These are phyloP conservation scores for Fomitopsis palustris DNA, from an alignment of 1,284 basidiomycete species.

Conservation along the genomic window DNA sequence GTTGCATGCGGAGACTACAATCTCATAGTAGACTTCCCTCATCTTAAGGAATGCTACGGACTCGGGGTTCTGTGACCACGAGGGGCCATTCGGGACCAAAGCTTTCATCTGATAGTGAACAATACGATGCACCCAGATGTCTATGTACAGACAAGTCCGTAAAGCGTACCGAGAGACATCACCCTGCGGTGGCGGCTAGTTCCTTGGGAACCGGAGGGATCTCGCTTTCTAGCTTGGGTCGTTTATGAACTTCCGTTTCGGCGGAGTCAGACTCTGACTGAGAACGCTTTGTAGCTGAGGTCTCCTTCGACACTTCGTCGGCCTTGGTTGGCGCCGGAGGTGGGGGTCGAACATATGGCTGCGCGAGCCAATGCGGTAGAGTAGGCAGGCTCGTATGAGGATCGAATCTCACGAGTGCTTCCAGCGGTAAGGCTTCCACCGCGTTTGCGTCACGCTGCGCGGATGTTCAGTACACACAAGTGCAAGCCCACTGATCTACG, in stretches of 20 bases:
- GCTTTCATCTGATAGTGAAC: too few relatives aligned
- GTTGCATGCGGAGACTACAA: too few relatives aligned
- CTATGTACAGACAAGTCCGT: not conserved
- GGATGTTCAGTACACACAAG: not conserved
- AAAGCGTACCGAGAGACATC: not conserved
- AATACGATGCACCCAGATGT: too few relatives aligned
- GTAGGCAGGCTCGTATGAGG: slow-evolving; percentile 51
- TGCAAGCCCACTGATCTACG: not conserved
- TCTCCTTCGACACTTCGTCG: not conserved
- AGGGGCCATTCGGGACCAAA: too few relatives aligned
- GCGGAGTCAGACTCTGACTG: not conserved
- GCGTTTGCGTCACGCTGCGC: slow-evolving; percentile 42
- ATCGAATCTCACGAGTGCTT: slow-evolving; percentile 47
- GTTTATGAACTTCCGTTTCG: not conserved
- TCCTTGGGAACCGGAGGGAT: not conserved
- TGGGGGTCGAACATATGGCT: slow-evolving; percentile 76
- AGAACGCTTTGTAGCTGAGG: not conserved
- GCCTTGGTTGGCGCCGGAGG: slow-evolving; percentile 2
- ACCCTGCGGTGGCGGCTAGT: not conserved
- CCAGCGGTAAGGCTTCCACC: slow-evolving; percentile 33
- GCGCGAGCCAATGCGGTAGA: slow-evolving; percentile 82
- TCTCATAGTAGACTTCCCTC: too few relatives aligned
- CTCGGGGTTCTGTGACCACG: too few relatives aligned
- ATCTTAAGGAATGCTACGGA: too few relatives aligned
- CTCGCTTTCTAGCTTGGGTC: not conserved